phyloP scores from a whole-genome alignment of 768 basidiomycete species.

The Boletus speciosus region DNA sequence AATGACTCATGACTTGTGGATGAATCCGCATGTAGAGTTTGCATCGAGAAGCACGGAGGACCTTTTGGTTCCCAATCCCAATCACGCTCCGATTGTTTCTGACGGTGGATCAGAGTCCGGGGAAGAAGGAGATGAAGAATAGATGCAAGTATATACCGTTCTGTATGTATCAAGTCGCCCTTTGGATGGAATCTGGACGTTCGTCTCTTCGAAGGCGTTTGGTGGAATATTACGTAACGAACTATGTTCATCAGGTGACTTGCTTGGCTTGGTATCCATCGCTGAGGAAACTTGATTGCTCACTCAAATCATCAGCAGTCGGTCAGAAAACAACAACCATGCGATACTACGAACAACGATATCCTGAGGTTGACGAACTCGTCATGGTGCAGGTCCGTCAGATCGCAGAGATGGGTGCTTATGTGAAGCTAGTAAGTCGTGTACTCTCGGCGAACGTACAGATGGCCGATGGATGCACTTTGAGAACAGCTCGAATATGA shows the following conservation, averaged over 20 bases:
- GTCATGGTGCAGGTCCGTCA: constrained; percentile 99
- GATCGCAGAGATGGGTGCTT: constrained; percentile 99
- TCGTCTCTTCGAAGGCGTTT: neutral
- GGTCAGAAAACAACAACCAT: constrained; percentile 35
- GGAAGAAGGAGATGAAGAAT: constrained; percentile 15
- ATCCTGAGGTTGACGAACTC: constrained; percentile 95
- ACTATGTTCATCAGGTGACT: neutral
- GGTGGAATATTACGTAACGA: constrained; percentile 7
- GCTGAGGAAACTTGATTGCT: neutral
- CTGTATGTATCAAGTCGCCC: neutral
- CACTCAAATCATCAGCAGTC: neutral
- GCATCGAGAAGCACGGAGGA: constrained; percentile 47
- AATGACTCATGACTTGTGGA: neutral
- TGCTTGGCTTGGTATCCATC: neutral
- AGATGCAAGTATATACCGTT: neutral
- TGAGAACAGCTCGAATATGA: constrained; percentile 87
- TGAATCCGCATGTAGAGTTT: constrained; percentile 5
- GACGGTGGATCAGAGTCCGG: constrained; percentile 18
- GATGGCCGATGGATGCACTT: neutral
- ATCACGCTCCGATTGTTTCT: constrained; percentile 37
- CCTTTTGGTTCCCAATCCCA: constrained; percentile 67
- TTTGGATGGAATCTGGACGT: too few species aligned
- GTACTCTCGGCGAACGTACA: neutral
- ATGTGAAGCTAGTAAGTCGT: constrained; percentile 88
- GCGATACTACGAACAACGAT: constrained; percentile 92